Base-by-base conservation (phyloP, 441 rosid genomes). In the Mallotus repandus region DNA sequence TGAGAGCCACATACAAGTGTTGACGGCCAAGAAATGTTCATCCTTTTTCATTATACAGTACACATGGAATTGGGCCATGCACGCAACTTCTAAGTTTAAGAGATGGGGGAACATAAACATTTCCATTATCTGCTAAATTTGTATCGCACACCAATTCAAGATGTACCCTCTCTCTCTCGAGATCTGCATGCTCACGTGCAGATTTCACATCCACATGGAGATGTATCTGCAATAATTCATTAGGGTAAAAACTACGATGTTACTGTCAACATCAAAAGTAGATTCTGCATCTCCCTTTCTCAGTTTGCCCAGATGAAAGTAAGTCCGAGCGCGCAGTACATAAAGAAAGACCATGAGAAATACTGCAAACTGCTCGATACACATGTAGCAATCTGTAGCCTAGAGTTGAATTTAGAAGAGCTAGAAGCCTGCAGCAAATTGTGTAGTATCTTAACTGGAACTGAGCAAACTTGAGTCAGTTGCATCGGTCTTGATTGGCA, bases 151-250 rank as follows among this genome's bases (percentile, higher is more conserved):
- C 45, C 4, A 52, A 18, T 15, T 48, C 14, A 29, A 19, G 35
- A 10, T 46, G 55, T 55, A 45, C 68, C 54, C 49, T 45, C 29
- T 54, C 57, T 56, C 54, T 65, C 68, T 65, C 68, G 54, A 46
- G 68, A 46, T 52, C 66, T 63, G 66, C 66, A 63, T 18, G 49
- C 66, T 21, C 59, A 46, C 38, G 45, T 48, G 35, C 54, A 29
- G 29, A 13, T 59, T 59, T 59, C n/a, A 22, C 68, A 65, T 13
- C 16, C 68, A 65, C 55, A 48, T 46, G 38, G 45, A 65, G 21
- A 46, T 65, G 68, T 48, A 46, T 46, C 54, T 50, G 16, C 54
- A 50, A 50, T 50, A 50, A 50, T 50, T 50, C 54, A 50, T 14
- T 2, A 48, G 50, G 50, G 50, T 38, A 38, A 48, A 48, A 48